Conservation (phyloP, 352 stramenopile species). For the Phytophthora idaei region DNA sequence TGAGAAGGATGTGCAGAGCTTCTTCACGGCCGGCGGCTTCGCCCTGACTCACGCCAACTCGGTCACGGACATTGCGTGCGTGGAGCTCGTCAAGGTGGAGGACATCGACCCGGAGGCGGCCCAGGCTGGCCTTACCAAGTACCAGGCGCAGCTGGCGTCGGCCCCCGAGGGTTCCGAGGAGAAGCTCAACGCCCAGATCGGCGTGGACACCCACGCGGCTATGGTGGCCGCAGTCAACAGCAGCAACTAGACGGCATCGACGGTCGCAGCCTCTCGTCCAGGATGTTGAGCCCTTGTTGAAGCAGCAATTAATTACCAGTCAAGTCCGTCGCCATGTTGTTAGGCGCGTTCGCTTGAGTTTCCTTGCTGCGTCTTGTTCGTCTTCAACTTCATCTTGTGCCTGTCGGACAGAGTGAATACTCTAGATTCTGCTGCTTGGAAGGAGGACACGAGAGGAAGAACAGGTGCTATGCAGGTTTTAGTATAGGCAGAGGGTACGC, state of each 20-base stretch:
- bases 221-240: constrained; percentile 90
- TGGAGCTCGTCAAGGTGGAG: constrained; percentile 96
- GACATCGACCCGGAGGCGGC: constrained; percentile 94
- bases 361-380: constrained; percentile 4
- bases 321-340: constrained; percentile 26
- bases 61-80: constrained; percentile 96
- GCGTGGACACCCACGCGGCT: constrained; percentile 94
- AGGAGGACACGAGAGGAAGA: neutral
- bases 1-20: constrained; percentile 93
- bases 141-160: constrained; percentile 85
- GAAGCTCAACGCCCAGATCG: constrained; percentile 95
- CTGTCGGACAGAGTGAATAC: neutral
- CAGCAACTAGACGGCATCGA: constrained; percentile 47
- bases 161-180: constrained; percentile 88
- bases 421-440: neutral
- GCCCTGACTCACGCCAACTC: constrained; percentile 96
- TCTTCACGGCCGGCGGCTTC: constrained; percentile 98
- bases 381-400: neutral
- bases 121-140: constrained; percentile 90
- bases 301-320: constrained; percentile 46
- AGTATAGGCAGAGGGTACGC: neutral
- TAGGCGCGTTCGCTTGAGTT: constrained; percentile 29
- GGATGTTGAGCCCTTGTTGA: constrained; percentile 4
- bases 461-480: neutral
- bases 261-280: neutral